Conservation (phyloP, 495 filamentous ascomycete genomes). For the Podospora pseudopauciseta region DNA sequence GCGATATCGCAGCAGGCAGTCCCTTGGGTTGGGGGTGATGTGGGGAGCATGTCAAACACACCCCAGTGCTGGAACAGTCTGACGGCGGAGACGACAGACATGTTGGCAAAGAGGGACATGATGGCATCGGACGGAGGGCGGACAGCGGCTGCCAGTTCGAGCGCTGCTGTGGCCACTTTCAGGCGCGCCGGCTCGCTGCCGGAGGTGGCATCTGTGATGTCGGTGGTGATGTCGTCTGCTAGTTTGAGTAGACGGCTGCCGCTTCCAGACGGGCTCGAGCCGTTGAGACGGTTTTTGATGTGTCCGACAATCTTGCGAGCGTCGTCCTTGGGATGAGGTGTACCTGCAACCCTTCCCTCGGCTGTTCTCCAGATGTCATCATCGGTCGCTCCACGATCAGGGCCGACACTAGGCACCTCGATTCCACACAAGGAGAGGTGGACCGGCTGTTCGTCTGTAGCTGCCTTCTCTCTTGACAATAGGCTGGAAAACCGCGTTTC, state of each 20-base stretch:
- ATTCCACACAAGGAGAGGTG: background rate
- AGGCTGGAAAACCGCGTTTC: background rate
- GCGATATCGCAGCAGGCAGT: constrained; percentile 17
- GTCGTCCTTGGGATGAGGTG: background rate
- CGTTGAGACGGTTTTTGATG: background rate
- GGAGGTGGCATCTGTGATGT: constrained; percentile 5
- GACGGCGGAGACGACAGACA: constrained; percentile 29
- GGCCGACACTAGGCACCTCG: background rate
- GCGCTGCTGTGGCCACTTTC: constrained; percentile 14
- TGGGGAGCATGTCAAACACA: constrained; percentile 35
- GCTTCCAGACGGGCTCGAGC: background rate
- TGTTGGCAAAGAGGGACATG: constrained; percentile 29
- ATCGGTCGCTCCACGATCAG: background rate
- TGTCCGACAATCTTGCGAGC: too few relatives aligned
- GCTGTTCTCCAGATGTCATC: background rate
- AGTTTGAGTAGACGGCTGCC: constrained; percentile 11
- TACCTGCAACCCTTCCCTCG: background rate
- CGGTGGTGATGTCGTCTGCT: constrained; percentile 14
- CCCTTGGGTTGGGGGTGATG: constrained; percentile 7
- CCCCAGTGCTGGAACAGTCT: constrained; percentile 35
- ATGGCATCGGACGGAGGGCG: constrained; percentile 26
- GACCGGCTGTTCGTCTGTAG: background rate
- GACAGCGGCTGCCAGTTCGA: constrained; percentile 18
- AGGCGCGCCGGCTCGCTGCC: constrained; percentile 13
- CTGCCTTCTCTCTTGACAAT: background rate